These are phyloP conservation scores for Catharanthus roseus DNA, from an alignment of 257 asterid species.

Conservation along the genomic window DNA sequence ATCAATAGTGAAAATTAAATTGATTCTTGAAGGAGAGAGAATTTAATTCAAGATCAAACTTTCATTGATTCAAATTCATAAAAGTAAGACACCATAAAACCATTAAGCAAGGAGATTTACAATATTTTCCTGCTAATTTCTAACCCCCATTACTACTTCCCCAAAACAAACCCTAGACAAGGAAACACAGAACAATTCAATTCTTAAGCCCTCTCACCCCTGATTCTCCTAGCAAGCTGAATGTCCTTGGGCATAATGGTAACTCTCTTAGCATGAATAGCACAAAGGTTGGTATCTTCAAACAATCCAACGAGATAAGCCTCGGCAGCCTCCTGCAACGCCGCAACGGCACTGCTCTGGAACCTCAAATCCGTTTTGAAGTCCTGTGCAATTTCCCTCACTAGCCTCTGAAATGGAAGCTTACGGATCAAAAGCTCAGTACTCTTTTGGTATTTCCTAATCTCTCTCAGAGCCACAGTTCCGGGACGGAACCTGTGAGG, in stretches of 20 bases:
- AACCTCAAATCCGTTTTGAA: conserved; percentile 20
- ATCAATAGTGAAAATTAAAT: too few species aligned
- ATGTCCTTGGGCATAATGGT: conserved; percentile 20
- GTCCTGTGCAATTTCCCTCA: conserved; percentile 21
- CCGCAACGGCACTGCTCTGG: conserved; percentile 25
- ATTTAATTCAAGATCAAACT: too few species aligned
- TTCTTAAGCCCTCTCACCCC: conserved; percentile 20
- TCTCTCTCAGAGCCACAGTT: conserved; percentile 16
- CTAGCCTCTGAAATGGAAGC: conserved; percentile 19
- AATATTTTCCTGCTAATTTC: not conserved
- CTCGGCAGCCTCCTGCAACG: conserved; percentile 20
- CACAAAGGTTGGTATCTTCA: conserved; percentile 19
- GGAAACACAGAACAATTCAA: not conserved
- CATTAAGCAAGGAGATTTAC: too few species aligned
- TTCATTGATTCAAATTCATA: too few species aligned
- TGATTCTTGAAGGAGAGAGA: too few species aligned
- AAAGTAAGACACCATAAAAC: too few species aligned
- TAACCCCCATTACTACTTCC: not conserved
- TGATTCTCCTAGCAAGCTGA: conserved; percentile 19
- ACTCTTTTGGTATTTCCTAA: conserved; percentile 18
- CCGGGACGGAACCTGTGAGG: conserved; percentile 24
- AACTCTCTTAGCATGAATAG: conserved; percentile 17
- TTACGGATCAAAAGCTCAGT: conserved; percentile 19
- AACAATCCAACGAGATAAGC: conserved; percentile 18
- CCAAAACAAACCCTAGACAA: not conserved